Base-by-base conservation (phyloP, 129 eudicot genomes). In the Tagetes patula region DNA sequence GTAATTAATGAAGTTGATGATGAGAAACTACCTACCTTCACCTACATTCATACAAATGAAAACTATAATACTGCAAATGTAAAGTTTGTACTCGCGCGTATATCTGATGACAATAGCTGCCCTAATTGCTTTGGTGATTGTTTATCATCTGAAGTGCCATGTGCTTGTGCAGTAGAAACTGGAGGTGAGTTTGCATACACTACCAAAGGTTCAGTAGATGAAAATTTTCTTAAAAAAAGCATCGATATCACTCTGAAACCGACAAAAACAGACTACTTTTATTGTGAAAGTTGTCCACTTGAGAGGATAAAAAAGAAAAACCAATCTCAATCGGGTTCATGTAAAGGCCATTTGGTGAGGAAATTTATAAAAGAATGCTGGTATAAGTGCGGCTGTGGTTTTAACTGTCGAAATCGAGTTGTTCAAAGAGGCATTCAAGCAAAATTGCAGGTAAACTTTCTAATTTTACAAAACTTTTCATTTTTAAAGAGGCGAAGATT, bases 361-460 rank as follows among this genome's bases (percentile, higher is more conserved):
- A 82, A 71, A 36, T 84, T 87, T 74, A 82, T 87, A 65, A 84
- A 87, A 69, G 93, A 84, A 52, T 87, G 93, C 73, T 87, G 93
- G 93, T 70, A 65, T 54, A 87, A 82, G 75, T 87, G 93, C 32
- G 85, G 93, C 36, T 87, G 89, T 53, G 73, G 65, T 77, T 80
- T 36, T 37, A 33, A 43, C 1, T 87, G 93, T 72, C 89, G 93
- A 65, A 87, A 87, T 80, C 89, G 93, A 20, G 87, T 84, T 41
- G 85, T 87, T 69, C 87, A 88, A 70, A 80, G 81, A 63, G 94
- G 89, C 76, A 85, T 85, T 33, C 79, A 58, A 39, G 82, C 41
- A 46, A 72, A 75, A 10, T 69, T 87, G 77, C 94, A 85, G 87
- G 93, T 87, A 6, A 70, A 61, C 14, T 37, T 10, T 47, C 40